phyloP scores from a whole-genome alignment of 2,329 filamentous ascomycete genomes.

The Neofusicoccum umdonicola region DNA sequence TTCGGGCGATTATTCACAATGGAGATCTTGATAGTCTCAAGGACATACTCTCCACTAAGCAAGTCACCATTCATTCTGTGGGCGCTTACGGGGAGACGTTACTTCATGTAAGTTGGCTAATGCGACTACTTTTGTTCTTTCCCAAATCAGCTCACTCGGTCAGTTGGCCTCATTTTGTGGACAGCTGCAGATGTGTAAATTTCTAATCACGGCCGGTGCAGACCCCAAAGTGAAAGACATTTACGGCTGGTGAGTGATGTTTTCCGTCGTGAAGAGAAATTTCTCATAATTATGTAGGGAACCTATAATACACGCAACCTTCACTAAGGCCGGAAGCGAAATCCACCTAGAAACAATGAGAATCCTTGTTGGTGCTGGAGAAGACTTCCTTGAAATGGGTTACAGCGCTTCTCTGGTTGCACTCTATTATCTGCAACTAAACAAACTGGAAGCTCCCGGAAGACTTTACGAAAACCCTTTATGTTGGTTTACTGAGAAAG shows the following conservation, averaged over 20 bases:
- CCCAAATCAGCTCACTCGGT: not conserved
- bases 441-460: too few relatives aligned
- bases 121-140: not conserved
- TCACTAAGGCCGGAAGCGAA: too few relatives aligned
- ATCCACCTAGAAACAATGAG: too few relatives aligned
- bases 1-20: accelerated
- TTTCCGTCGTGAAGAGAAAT: too few relatives aligned
- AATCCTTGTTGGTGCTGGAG: too few relatives aligned
- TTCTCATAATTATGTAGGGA: too few relatives aligned
- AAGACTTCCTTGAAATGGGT: too few relatives aligned
- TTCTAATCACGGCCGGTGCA: not conserved
- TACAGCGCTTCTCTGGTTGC: too few relatives aligned
- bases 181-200: not conserved
- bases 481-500: too few relatives aligned
- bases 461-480: too few relatives aligned
- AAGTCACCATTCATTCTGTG: not conserved
- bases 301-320: too few relatives aligned
- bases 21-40: not conserved
- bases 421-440: too few relatives aligned
- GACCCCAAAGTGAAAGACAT: not conserved
- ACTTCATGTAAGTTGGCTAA: not conserved
- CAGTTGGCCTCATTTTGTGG: not conserved
- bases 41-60: not conserved
- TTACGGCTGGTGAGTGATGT: not conserved
- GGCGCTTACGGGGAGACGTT: accelerated